These are phyloP conservation scores for Emmonsiellopsis sp. DNA, from an alignment of 2,329 filamentous ascomycete genomes.

Conservation along the genomic window DNA sequence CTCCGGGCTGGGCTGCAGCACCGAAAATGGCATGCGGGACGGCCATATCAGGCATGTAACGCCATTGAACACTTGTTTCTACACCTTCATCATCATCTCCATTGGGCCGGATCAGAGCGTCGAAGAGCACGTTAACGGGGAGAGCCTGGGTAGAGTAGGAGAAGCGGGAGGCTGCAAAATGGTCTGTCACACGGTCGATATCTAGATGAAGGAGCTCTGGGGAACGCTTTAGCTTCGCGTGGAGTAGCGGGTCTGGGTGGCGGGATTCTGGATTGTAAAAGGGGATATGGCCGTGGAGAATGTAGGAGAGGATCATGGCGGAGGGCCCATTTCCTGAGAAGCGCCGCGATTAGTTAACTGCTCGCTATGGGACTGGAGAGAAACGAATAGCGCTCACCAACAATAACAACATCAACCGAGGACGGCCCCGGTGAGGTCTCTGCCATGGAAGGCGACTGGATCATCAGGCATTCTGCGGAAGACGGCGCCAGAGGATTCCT, in stretches of 20 bases:
- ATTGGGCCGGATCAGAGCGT: slow-evolving; percentile 49
- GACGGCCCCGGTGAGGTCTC: slow-evolving; percentile 3
- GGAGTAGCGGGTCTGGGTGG: slow-evolving; percentile 49
- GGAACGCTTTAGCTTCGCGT: slow-evolving; percentile 42
- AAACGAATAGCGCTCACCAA: slow-evolving; percentile 15
- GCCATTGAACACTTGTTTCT: slow-evolving; percentile 46
- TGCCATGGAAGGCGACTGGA: slow-evolving; percentile 6
- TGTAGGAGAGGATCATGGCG: slow-evolving; percentile 53
- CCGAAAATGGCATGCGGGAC: slow-evolving; percentile 48
- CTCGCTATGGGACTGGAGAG: not conserved
- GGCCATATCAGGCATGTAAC: slow-evolving; percentile 39
- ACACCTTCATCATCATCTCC: slow-evolving; percentile 46
- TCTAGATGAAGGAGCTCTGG: slow-evolving; percentile 41
- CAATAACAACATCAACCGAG: slow-evolving; percentile 21
- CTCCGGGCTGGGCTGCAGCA: slow-evolving; percentile 41
- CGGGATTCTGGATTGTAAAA: slow-evolving; percentile 41
- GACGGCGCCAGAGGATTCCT: not conserved
- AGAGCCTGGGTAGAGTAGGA: slow-evolving; percentile 54
- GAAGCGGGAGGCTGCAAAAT: slow-evolving; percentile 48
- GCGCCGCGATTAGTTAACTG: not conserved
- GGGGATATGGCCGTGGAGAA: slow-evolving; percentile 52
- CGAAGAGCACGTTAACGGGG: slow-evolving; percentile 50
- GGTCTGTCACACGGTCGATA: slow-evolving; percentile 42
- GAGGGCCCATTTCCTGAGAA: slow-evolving; percentile 50
- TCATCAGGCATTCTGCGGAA: slow-evolving; percentile 3